Percentiles rank a stretch among this genome's conserved stretches.
Evolutionary conservation across 2,329 filamentous ascomycete species (phyloP).

Genomic region (Penicillium frequentans): DNA sequence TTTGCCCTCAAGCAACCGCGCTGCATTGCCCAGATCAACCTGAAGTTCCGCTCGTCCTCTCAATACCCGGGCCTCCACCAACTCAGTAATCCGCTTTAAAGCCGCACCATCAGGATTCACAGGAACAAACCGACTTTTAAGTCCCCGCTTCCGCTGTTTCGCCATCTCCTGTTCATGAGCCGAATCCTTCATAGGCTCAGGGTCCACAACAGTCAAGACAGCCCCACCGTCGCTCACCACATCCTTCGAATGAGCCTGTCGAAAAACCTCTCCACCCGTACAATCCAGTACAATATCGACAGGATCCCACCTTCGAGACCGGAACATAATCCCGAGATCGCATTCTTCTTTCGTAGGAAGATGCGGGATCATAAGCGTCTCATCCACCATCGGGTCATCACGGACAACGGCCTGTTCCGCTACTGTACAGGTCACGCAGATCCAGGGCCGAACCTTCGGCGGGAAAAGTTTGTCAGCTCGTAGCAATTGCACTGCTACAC

Average conservation of each 20-base stretch:
- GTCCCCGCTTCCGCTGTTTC: slow-evolving; percentile 21
- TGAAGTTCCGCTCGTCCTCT: slow-evolving; percentile 34
- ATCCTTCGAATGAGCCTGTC: slow-evolving; percentile 31
- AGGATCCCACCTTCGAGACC: slow-evolving; percentile 30
- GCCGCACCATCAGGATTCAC: slow-evolving; percentile 38
- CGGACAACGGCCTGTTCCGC: slow-evolving; percentile 30
- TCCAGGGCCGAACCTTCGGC: slow-evolving; percentile 30
- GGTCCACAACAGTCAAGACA: slow-evolving; percentile 37
- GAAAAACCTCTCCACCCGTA: slow-evolving; percentile 33
- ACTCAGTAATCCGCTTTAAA: slow-evolving; percentile 32
- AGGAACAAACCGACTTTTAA: slow-evolving; percentile 36
- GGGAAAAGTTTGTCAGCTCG: slow-evolving; percentile 36
- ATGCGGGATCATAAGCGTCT: slow-evolving; percentile 31
- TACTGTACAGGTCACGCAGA: slow-evolving; percentile 36
- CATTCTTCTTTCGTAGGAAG: slow-evolving; percentile 25
- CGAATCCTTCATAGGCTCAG: slow-evolving; percentile 22
- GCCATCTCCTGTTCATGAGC: slow-evolving; percentile 18
- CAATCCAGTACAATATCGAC: slow-evolving; percentile 46
- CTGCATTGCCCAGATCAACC: slow-evolving; percentile 35
- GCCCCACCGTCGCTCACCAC: slow-evolving; percentile 36
- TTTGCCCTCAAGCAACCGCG: slow-evolving; percentile 33
- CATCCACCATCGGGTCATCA: slow-evolving; percentile 32
- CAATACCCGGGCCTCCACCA: slow-evolving; percentile 37
- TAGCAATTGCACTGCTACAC: slow-evolving; percentile 39
- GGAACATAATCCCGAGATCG: slow-evolving; percentile 34